Percentiles rank a stretch among this genome's conserved stretches.
Evolutionary conservation across 192 early-diverging fungal species (phyloP).

Genomic region (Geranomyces michiganensis): DNA sequence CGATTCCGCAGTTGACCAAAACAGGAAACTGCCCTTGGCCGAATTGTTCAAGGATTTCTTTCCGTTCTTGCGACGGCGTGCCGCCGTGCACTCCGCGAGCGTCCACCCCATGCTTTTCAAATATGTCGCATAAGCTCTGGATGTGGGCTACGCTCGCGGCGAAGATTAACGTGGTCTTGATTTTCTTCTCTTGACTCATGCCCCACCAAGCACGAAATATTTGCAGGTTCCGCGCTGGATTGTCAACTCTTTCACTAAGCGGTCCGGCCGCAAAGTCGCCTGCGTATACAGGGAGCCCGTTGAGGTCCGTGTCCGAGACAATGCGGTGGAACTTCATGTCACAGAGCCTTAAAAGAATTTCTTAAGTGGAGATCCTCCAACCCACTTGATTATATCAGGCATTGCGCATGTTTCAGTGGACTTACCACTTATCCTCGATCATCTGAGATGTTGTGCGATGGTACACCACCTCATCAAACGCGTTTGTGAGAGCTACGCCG

Average conservation of each 20-base stretch:
- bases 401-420: too few species aligned
- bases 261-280: conserved; percentile 67
- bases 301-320: conserved; percentile 58
- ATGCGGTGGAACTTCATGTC: conserved; percentile 67
- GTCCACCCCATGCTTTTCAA: conserved; percentile 47
- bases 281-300: conserved; percentile 46
- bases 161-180: conserved; percentile 82
- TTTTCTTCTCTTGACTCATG: conserved; percentile 15
- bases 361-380: too few species aligned
- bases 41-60: conserved; percentile 66
- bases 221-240: conserved; percentile 23
- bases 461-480: conserved; percentile 81
- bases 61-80: conserved; percentile 58
- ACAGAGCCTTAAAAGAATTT: conserved; percentile 60
- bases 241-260: conserved; percentile 41
- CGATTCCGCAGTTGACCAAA: conserved; percentile 82
- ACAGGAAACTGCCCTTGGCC: conserved; percentile 64
- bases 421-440: conserved; percentile 79
- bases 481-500: conserved; percentile 61
- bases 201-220: neutral
- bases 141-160: conserved; percentile 84
- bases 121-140: conserved; percentile 54
- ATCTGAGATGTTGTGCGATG: conserved; percentile 76
- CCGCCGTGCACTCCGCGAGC: conserved; percentile 56
- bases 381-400: too few species aligned